Percentiles rank a stretch among this genome's conserved stretches.
Conservation (phyloP, 2,329 filamentous ascomycete species). For the Mycogone perniciosa region DNA sequence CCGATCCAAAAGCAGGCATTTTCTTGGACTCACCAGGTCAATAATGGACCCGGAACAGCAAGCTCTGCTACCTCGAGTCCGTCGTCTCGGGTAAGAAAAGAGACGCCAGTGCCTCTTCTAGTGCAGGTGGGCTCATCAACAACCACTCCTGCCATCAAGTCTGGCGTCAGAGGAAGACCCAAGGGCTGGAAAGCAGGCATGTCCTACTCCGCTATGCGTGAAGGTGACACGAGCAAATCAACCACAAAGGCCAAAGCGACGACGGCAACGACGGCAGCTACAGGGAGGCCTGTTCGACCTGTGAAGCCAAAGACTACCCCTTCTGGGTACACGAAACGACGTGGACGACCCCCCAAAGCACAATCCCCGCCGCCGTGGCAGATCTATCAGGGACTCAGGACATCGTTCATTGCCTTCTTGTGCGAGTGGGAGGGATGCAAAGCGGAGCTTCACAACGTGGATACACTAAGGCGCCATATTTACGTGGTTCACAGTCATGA, state of each 20-base stretch:
- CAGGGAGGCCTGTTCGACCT: conserved; percentile 19
- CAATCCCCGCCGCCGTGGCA: conserved; percentile 33
- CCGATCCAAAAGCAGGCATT: conserved; percentile 10
- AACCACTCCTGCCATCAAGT: not conserved
- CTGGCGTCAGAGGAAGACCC: conserved; percentile 35
- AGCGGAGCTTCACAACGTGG: conserved; percentile 57
- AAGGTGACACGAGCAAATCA: not conserved
- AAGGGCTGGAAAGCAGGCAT: conserved; percentile 36
- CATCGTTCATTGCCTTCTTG: conserved; percentile 44
- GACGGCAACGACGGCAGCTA: conserved; percentile 15
- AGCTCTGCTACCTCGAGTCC: conserved; percentile 18
- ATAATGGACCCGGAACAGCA: conserved; percentile 8
- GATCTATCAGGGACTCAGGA: conserved; percentile 35
- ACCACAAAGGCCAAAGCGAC: not conserved
- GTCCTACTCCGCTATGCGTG: conserved; percentile 22
- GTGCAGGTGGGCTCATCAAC: not conserved
- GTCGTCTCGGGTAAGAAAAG: conserved; percentile 14
- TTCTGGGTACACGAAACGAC: conserved; percentile 28
- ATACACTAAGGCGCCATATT: conserved; percentile 51
- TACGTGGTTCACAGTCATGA: conserved; percentile 39
- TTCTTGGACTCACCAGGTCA: not conserved
- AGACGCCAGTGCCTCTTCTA: conserved; percentile 13
- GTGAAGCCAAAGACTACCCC: conserved; percentile 23
- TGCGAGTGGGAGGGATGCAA: conserved; percentile 56
- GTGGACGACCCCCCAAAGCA: conserved; percentile 37